Conservation (phyloP, 2,329 filamentous ascomycete genomes). For the Ascochyta pisi region DNA sequence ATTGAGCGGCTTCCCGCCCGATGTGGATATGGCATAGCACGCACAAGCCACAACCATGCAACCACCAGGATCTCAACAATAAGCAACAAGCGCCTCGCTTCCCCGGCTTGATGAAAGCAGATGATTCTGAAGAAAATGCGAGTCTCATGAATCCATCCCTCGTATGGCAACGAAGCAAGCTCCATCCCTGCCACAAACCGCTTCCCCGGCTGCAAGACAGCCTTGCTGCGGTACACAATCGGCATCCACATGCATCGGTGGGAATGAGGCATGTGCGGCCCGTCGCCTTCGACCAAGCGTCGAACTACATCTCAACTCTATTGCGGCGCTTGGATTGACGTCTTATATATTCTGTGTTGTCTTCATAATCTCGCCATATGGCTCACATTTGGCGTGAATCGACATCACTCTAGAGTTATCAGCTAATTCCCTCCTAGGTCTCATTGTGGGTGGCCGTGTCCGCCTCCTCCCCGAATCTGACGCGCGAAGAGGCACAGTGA, state of each 20-base stretch:
- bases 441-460: constrained; percentile 37
- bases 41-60: constrained; percentile 18
- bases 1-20: background rate
- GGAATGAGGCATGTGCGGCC: constrained; percentile 17
- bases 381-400: constrained; percentile 1
- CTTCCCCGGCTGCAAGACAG: constrained; percentile 29
- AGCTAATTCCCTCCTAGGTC: constrained; percentile 30
- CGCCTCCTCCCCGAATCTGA: constrained; percentile 67
- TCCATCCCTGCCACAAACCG: constrained; percentile 5
- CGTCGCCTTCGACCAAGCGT: constrained; percentile 1
- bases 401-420: background rate
- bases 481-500: constrained; percentile 70
- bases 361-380: background rate
- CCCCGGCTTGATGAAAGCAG: constrained; percentile 16
- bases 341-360: background rate
- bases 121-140: constrained; percentile 5
- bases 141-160: background rate
- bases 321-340: background rate
- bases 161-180: background rate
- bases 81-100: constrained; percentile 23
- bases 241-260: constrained; percentile 26
- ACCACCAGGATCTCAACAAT: constrained; percentile 13
- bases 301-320: background rate
- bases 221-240: constrained; percentile 20
- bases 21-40: constrained; percentile 10